Evolutionary conservation across 768 basidiomycete genomes (phyloP), one percentile per base, ranked within the genome.

Genomic region (Crepidotus variabilis): DNA sequence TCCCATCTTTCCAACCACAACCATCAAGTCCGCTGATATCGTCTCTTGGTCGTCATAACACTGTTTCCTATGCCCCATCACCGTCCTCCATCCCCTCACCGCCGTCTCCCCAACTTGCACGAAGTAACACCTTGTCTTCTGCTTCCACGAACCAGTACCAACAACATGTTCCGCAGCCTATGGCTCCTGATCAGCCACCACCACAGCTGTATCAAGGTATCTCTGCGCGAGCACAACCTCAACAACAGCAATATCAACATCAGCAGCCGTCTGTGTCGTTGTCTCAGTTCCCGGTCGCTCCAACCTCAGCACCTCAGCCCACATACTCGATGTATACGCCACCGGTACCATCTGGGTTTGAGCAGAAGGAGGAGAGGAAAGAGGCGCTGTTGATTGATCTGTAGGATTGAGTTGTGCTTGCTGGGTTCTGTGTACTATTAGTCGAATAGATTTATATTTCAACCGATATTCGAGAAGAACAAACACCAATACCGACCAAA

Each of bases 331-430:
- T 77, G 66, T 84, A 85, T 62, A 72, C 68, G n/a, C 67, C 80
- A 4, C 73, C 84, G 16, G 73, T 72, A 47, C 76, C 82, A 3
- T 67, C 73, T 36, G 78, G 72, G 6, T 67, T 80, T n/a, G 74
- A 75, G 35, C 80, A 82, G 49, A 77, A 79, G 57, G 85, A 87
- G 58, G 81, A 87, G 65, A 81, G 86, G 71, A 88, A 90, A 67
- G 81, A 82, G 61, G 78, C 79, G 35, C 62, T 81, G 63, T 72
- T 83, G 68, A 83, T 83, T 70, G 81, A 83, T 68, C 63, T 81
- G 63, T 80, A 22, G 45, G 39, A 20, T 20, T 3, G 39, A 8
- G 28, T 28, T n/a, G n/a, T n/a, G n/a, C 28, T 28, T 28, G 28
- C 8, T 28, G 28, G 28, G 28, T 4, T 28, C 3, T 28, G 3